Conservation (phyloP, 2,329 filamentous ascomycete genomes). For the Blastomyces parvus region DNA sequence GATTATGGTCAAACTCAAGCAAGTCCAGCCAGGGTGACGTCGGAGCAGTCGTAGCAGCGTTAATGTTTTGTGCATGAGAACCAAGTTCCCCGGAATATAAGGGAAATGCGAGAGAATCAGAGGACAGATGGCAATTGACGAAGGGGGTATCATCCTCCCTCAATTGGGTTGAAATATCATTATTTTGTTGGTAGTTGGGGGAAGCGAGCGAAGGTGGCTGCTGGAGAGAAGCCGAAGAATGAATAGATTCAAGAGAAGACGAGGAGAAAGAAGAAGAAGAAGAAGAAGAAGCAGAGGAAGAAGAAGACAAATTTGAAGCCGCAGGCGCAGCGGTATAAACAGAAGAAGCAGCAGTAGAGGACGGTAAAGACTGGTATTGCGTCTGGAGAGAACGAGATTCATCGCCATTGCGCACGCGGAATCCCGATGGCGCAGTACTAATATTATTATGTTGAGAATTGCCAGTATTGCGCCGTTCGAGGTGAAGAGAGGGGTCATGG, state of each 20-base stretch:
- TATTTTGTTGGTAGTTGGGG: background rate
- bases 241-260: background rate
- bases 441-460: background rate
- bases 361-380: slow-evolving; percentile 5
- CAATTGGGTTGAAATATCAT: background rate
- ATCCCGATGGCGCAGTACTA: background rate
- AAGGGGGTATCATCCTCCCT: background rate
- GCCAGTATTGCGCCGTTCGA: background rate
- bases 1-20: slow-evolving; percentile 5
- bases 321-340: background rate
- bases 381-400: background rate
- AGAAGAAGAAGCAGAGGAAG: slow-evolving; percentile 2
- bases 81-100: background rate
- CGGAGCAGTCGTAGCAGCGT: background rate
- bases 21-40: slow-evolving; percentile 4
- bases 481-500: slow-evolving; percentile 8
- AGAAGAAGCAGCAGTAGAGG: slow-evolving; percentile 1
- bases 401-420: background rate
- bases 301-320: background rate
- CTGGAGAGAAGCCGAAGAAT: slow-evolving; percentile 9
- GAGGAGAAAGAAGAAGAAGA: slow-evolving; percentile 3
- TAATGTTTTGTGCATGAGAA: background rate
- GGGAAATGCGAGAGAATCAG: background rate
- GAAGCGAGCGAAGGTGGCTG: background rate
- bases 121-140: background rate